These are phyloP conservation scores for Multifurca ochricompacta DNA, from an alignment of 768 basidiomycete species.

Conservation along the genomic window DNA sequence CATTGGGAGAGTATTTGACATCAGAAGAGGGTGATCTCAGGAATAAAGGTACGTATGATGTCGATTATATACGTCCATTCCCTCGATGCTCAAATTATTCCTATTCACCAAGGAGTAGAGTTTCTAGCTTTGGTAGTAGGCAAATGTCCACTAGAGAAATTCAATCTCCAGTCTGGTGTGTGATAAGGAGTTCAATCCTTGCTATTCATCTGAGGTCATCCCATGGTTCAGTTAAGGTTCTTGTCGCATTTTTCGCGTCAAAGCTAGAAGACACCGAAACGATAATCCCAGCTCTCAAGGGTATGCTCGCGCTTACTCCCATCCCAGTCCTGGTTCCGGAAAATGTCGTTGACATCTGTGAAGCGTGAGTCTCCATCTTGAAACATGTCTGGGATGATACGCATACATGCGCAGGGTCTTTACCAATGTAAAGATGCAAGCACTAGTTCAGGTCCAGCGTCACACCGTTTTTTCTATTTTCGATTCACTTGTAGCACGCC, in stretches of 20 bases:
- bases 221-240: slow-evolving; percentile 60
- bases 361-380: slow-evolving; percentile 43
- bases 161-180: slow-evolving; percentile 81
- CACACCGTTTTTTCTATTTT: slow-evolving; percentile 75
- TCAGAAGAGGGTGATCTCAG: slow-evolving; percentile 75
- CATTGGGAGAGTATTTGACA: slow-evolving; percentile 80
- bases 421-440: slow-evolving; percentile 70
- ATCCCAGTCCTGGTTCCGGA: slow-evolving; percentile 54
- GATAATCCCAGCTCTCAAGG: slow-evolving; percentile 72
- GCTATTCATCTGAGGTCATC: neutral
- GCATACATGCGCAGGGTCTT: slow-evolving; percentile 49
- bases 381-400: neutral
- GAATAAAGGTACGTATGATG: slow-evolving; percentile 53
- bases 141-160: slow-evolving; percentile 47
- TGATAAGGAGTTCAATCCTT: neutral
- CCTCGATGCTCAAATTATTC: neutral
- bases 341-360: slow-evolving; percentile 53
- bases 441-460: slow-evolving; percentile 73
- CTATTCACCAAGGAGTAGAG: slow-evolving; percentile 58
- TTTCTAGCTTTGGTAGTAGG: slow-evolving; percentile 68
- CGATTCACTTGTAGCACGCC: slow-evolving; percentile 64
- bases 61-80: neutral
- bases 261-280: slow-evolving; percentile 85
- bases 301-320: slow-evolving; percentile 57
- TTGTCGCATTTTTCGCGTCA: slow-evolving; percentile 74